Conservation (phyloP, 2,329 filamentous ascomycete species). For the Sclerotinia borealis region DNA sequence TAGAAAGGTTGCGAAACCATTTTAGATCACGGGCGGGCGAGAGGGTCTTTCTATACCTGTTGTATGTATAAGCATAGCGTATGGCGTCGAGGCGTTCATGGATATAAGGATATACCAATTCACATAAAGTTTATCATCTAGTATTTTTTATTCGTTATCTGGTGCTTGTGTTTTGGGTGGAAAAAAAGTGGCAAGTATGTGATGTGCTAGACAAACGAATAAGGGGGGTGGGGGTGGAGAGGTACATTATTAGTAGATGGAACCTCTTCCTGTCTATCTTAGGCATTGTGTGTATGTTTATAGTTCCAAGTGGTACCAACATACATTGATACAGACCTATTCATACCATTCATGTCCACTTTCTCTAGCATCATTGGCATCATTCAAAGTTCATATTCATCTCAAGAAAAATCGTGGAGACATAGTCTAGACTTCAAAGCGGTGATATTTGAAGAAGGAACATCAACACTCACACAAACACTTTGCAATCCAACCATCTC, state of each 20-base stretch:
- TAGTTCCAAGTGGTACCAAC: background rate
- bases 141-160: background rate
- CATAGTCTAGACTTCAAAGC: too few species aligned
- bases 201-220: background rate
- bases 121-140: background rate
- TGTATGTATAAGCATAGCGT: conserved; percentile 1
- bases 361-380: too few species aligned
- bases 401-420: too few species aligned
- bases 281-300: background rate
- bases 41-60: background rate
- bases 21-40: conserved; percentile 37
- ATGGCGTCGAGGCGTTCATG: conserved; percentile 4
- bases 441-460: background rate
- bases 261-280: too few species aligned
- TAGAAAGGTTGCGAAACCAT: conserved; percentile 92
- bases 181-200: background rate
- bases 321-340: background rate
- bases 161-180: background rate
- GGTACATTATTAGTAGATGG: background rate
- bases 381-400: background rate
- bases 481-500: background rate
- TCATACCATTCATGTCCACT: background rate
- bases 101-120: conserved; percentile 5
- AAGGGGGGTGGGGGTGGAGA: background rate
- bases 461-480: background rate